Percentiles rank a stretch among this genome's conserved stretches.
Conservation (phyloP, 2,329 filamentous ascomycete species). For the Aspergillus melleus region DNA sequence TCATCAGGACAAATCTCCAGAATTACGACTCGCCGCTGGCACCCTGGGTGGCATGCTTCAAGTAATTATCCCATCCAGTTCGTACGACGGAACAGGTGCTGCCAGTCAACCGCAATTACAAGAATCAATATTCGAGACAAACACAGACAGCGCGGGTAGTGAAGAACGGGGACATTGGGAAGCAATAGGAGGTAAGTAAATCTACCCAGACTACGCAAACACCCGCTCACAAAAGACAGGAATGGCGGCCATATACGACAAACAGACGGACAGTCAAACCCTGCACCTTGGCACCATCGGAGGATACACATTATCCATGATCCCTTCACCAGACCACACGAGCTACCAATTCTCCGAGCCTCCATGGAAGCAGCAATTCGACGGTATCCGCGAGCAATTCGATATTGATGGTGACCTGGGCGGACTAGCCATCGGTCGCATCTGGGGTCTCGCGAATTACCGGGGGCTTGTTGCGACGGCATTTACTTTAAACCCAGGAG, state of each 20-base stretch:
- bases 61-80: slow-evolving; percentile 19
- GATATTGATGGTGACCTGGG: slow-evolving; percentile 52
- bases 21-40: slow-evolving; percentile 25
- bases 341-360: slow-evolving; percentile 10
- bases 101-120: slow-evolving; percentile 9
- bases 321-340: slow-evolving; percentile 13
- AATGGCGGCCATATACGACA: slow-evolving; percentile 22
- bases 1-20: slow-evolving; percentile 22
- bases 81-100: slow-evolving; percentile 15
- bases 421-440: slow-evolving; percentile 50
- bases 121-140: slow-evolving; percentile 23
- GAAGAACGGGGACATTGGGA: slow-evolving; percentile 27
- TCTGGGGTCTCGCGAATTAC: slow-evolving; percentile 56
- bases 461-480: slow-evolving; percentile 51
- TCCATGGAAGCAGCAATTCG: slow-evolving; percentile 32
- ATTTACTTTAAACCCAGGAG: slow-evolving; percentile 55
- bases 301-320: slow-evolving; percentile 22
- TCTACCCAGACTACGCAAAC: no score
- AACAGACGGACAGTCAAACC: slow-evolving; percentile 12
- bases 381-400: slow-evolving; percentile 43
- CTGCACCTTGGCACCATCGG: slow-evolving; percentile 35
- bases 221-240: slow-evolving; percentile 23
- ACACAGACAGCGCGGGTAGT: slow-evolving; percentile 7
- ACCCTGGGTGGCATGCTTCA: slow-evolving; percentile 26
- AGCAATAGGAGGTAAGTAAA: slow-evolving; percentile 38